Evolutionary conservation across 352 stramenopile species (phyloP).

Genomic region (Phytophthora citricola): DNA sequence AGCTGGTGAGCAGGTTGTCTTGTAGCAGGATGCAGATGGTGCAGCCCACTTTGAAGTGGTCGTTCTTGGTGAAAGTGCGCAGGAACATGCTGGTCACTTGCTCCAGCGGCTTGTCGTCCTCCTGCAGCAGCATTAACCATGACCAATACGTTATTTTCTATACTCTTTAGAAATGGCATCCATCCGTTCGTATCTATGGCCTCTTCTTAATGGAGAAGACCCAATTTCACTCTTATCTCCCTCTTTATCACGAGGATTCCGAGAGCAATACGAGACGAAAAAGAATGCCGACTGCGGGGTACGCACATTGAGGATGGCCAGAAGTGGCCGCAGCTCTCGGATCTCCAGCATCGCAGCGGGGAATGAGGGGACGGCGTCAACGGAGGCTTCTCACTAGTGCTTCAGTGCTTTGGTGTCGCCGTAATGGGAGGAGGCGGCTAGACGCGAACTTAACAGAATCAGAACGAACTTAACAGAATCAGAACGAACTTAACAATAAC

Average conservation of each 20-base stretch:
- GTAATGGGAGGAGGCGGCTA: constrained; percentile 25
- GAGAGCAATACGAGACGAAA: background rate
- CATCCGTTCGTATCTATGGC: constrained; percentile 16
- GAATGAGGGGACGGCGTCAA: constrained; percentile 8
- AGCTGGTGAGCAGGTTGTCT: constrained; percentile 92
- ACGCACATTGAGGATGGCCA: constrained; percentile 87
- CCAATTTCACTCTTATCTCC: background rate
- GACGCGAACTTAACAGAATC: constrained; percentile 12
- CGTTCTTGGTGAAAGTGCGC: constrained; percentile 87
- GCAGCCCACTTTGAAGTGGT: constrained; percentile 92
- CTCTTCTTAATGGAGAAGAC: background rate
- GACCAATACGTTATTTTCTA: background rate
- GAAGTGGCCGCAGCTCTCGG: constrained; percentile 80
- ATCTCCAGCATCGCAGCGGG: constrained; percentile 72
- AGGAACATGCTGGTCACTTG: constrained; percentile 73
- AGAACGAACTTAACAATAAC: constrained; percentile 14
- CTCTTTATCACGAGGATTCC: background rate
- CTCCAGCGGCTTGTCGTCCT: constrained; percentile 87
- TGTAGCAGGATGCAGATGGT: constrained; percentile 90
- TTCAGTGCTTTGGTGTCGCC: constrained; percentile 3
- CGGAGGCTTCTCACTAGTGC: constrained; percentile 20
- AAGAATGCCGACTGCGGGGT: background rate
- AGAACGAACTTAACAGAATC: background rate
- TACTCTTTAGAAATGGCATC: constrained; percentile 12
- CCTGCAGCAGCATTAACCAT: constrained; percentile 40